Evolutionary conservation across 2,329 filamentous ascomycete species (phyloP), one percentile per base, ranked within the genome.

Genomic region (Trichoderma sp.): DNA sequence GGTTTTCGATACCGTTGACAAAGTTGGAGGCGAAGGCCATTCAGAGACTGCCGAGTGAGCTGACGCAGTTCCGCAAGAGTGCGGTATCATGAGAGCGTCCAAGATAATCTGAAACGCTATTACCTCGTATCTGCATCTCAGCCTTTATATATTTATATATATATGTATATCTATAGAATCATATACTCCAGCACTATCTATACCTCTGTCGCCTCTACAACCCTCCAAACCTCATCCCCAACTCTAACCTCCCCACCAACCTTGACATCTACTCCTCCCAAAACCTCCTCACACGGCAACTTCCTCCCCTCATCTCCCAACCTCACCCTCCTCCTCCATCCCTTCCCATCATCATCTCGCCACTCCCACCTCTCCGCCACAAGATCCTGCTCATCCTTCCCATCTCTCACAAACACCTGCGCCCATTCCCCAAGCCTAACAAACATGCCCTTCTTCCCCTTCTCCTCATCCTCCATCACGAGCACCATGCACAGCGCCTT

Each of bases 311-410:
- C 83, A 34, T 76, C 63, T 1, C 84, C 84, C 47, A 83, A 76
- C 24, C 76, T 78, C n/a, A 80, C 76, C 14, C 78, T 77, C 73
- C 77, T 79, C 75, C 70, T 78, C 84, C 84, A 86, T 18, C 75
- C 76, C 2, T 72, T 76, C 12, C 74, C 62, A 34, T 72, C 73
- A 0, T 72, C 73, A 0, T 28, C 67, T 21, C 51, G 73, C 78
- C 82, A 87, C 75, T 83, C 82, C 89, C 89, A 90, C 69, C 88
- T 82, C 82, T 91, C 89, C 1, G 85, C 81, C 24, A 83, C 81
- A 12, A 87, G 76, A 6, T 78, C 75, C 0, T 80, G 78, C 0
- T 71, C 47, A 0, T 51, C 32, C 2, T 3, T 5, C 39, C 83
- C 85, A 2, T 80, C 78, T 73, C 86, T 83, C 64, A 89, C 36